Evolutionary conservation across 345 rosid species (phyloP), one percentile per base, ranked within the genome.

Genomic region (Arabis hirsuta): DNA sequence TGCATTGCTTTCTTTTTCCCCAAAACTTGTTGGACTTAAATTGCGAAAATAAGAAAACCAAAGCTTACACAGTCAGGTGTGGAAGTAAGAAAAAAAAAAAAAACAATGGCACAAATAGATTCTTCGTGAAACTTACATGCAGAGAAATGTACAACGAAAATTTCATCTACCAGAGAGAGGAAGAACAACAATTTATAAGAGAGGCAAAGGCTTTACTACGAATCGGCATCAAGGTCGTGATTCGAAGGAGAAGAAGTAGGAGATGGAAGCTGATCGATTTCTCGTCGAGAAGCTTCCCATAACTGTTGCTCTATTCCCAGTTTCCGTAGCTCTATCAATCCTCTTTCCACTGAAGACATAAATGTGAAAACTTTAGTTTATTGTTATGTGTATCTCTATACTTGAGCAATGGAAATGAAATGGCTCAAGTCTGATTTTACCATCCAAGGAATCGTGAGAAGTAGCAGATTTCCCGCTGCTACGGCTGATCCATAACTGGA

Each of bases 231-330:
- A 13, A 63, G 76, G 41, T 65, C 67, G 55, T 63, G 76, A 55
- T 71, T 70, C 31, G 80, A 69, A 65, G 69, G 46, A 36, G 69
- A 32, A 36, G 78, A 73, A 36, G 65, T 27, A 7, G 76, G 76
- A n/a, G 80, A 70, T 0, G 66, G 62, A 59, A 61, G 77, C 55
- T 75, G 85, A 62, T 85, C 95, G 14, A 76, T 86, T 73, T 85
- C 95, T 78, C 55, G 84, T 55, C 98, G 75, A 72, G 97, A 92
- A 36, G 96, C 96, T 87, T 88, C 97, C 97, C 98, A 92, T 9
- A 92, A 85, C 55, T 86, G 96, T 63, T 86, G 93, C 69, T 92
- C 97, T 56, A 92, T 90, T 69, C 96, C 90, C 67, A 92, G 80
- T 81, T 92, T 92, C 82, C 90, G 77, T 63, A 92, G 81, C 82